Evolutionary conservation across 2,329 filamentous ascomycete species (phyloP).

Genomic region (Apiospora phragmitis): DNA sequence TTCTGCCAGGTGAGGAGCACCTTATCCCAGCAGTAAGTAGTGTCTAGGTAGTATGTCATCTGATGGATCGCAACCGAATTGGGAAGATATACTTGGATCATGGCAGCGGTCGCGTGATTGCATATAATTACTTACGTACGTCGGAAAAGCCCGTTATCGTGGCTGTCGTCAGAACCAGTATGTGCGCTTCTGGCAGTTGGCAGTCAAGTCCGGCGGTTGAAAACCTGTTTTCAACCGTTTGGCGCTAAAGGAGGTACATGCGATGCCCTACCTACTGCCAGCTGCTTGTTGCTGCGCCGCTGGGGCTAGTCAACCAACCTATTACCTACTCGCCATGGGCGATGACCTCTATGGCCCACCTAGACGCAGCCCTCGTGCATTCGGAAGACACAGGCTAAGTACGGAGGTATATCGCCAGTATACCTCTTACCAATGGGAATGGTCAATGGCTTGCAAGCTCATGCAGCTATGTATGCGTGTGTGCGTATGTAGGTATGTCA

Average conservation of each 20-base stretch:
- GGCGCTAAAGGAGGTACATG: not conserved
- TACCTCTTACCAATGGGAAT: not conserved
- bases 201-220: not conserved
- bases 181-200: constrained; percentile 1
- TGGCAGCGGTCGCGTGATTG: not conserved
- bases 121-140: not conserved
- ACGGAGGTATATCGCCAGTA: not conserved
- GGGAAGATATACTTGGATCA: not conserved
- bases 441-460: not conserved
- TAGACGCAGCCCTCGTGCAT: not conserved
- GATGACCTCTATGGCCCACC: not conserved
- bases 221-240: not conserved
- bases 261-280: not conserved
- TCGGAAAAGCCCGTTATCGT: not conserved
- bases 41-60: not conserved
- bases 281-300: not conserved
- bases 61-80: not conserved
- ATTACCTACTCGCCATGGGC: not conserved
- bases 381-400: constrained; percentile 4
- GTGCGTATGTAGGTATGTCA: not conserved
- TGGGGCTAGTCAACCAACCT: not conserved
- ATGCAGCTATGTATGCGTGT: not conserved
- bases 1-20: not conserved
- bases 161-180: not conserved
- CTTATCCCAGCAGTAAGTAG: not conserved